Evolutionary conservation across 1,139 yeast species (phyloP), one percentile per base, ranked within the genome.

Genomic region (Hansenula anomala): DNA sequence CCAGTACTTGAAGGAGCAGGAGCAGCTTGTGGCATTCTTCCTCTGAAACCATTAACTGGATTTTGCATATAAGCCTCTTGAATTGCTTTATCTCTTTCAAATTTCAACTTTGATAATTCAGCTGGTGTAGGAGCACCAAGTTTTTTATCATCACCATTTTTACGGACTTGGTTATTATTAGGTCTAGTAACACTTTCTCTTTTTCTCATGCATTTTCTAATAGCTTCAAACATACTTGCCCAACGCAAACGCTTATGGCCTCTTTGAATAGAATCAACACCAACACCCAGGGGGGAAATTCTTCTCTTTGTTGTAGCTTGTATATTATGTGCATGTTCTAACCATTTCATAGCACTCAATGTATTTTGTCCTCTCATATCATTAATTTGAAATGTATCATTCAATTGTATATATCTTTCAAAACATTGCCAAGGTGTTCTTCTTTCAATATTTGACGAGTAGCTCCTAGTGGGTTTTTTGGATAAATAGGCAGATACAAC

Each of bases 341-440:
- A 63, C 97, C 97, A 90, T 46, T 80, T 80, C 57, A 87, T 94
- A 0, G 97, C 97, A 46, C 74, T 78, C 41, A 78, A 77, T 0
- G 97, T 88, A 51, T 87, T 78, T 12, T 83, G 76, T 0, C 98
- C 98, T 52, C 87, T 82, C 78, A 92, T 77, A 53, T 92, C 97
- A 19, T 80, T 69, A 43, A 87, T 76, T 46, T 86, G 94, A 52
- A 88, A 89, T 45, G 80, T 80, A 42, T 92, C 97, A 53, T 88
- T 89, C 46, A 94, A 69, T 62, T 92, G 98, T 45, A 89, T 84
- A 68, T 94, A 92, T 47, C 98, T 69, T 60, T 92, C 98, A 66
- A 92, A 92, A 58, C 97, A 92, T 58, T 90, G 97, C 98, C 98
- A 92, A 0, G 98, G 95, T 0, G 97, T 92, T 55, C 98, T 74